Conservation (phyloP, 768 basidiomycete genomes). For the Tricholoma saponaceum region DNA sequence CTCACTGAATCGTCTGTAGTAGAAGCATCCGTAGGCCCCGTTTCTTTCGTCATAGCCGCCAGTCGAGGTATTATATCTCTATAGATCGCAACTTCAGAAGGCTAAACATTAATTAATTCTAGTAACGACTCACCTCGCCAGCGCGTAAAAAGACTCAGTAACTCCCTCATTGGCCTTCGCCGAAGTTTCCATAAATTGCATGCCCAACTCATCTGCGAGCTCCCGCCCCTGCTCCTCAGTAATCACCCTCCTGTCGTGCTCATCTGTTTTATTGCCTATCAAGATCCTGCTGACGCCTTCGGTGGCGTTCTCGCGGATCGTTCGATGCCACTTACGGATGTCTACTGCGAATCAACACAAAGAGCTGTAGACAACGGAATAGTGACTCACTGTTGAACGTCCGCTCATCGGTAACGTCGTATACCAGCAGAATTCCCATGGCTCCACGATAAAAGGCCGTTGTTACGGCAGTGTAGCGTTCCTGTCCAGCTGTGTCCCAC, state of each 20-base stretch:
- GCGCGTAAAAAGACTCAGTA: constrained; percentile 96
- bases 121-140: constrained; percentile 69
- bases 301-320: constrained; percentile 98
- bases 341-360: constrained; percentile 42
- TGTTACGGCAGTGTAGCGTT: constrained; percentile 97
- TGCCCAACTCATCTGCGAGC: constrained; percentile 87
- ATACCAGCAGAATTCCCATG: constrained; percentile 98
- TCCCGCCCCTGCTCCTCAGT: constrained; percentile 88
- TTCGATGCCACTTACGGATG: constrained; percentile 96
- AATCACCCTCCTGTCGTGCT: constrained; percentile 92
- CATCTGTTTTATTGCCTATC: constrained; percentile 98
- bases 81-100: background rate
- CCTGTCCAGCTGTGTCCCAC: constrained; percentile 99
- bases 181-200: constrained; percentile 94
- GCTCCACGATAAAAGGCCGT: constrained; percentile 99
- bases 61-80: constrained; percentile 97
- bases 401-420: constrained; percentile 92
- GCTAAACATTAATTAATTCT: background rate
- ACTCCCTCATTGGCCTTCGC: constrained; percentile 97
- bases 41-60: constrained; percentile 78
- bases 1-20: constrained; percentile 42
- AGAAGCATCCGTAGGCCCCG: constrained; percentile 32
- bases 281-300: constrained; percentile 99
- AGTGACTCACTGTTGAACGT: constrained; percentile 88
- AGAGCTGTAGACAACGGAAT: background rate